These are phyloP conservation scores for Lecanosticta acicola DNA, from an alignment of 2,329 filamentous ascomycete species.

Conservation along the genomic window DNA sequence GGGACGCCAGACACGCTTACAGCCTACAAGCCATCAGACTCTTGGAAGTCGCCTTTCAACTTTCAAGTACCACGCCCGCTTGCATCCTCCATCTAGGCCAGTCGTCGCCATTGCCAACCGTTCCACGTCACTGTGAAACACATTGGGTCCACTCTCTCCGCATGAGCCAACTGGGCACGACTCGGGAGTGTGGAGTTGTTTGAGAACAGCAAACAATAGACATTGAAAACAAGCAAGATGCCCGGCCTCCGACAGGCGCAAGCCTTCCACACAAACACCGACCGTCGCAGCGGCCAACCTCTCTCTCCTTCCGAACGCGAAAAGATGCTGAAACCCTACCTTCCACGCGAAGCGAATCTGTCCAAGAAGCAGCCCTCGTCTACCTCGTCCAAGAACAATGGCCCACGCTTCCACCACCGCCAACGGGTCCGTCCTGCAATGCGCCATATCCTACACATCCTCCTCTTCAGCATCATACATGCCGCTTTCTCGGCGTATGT, in stretches of 20 bases:
- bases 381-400: constrained; percentile 7
- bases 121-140: neutral
- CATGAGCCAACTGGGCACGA: neutral
- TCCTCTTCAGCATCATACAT: constrained; percentile 67
- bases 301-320: constrained; percentile 30
- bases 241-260: constrained; percentile 24
- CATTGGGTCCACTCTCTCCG: neutral
- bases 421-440: constrained; percentile 27
- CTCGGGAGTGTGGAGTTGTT: too few species aligned
- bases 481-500: constrained; percentile 84
- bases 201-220: too few species aligned
- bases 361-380: constrained; percentile 6
- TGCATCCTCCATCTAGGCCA: neutral
- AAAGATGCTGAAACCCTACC: constrained; percentile 30
- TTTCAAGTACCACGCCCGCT: neutral
- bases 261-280: constrained; percentile 28
- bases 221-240: constrained; percentile 21
- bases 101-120: neutral
- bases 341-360: constrained; percentile 22
- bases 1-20: too few species aligned
- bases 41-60: neutral
- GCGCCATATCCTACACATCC: constrained; percentile 49
- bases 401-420: constrained; percentile 21
- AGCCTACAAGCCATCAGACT: neutral
- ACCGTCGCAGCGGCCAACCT: constrained; percentile 20